Evolutionary conservation across 495 filamentous ascomycete genomes (phyloP).

Genomic region (Penicillium soppii): DNA sequence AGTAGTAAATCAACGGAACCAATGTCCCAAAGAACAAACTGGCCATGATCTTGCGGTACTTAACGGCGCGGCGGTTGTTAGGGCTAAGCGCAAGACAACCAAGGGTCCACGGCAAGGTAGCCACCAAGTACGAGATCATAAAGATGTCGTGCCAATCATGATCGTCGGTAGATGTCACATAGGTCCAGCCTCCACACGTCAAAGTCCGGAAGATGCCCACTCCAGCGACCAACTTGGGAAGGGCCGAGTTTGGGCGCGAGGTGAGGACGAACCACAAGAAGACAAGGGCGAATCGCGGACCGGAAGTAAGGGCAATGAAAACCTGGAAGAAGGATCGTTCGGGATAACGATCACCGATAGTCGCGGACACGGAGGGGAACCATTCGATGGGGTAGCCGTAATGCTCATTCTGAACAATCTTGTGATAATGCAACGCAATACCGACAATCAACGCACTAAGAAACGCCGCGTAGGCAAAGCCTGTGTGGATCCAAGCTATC

Average conservation of each 20-base stretch:
- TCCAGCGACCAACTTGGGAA: constrained; percentile 80
- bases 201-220: constrained; percentile 85
- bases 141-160: constrained; percentile 99
- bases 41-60: constrained; percentile 85
- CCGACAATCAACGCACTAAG: constrained; percentile 86
- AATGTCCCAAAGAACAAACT: constrained; percentile 86
- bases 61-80: constrained; percentile 77
- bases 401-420: constrained; percentile 97
- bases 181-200: constrained; percentile 98
- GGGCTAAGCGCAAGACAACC: constrained; percentile 90
- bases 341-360: constrained; percentile 98
- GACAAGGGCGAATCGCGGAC: constrained; percentile 88
- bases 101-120: constrained; percentile 92
- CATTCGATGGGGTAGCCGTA: constrained; percentile 97
- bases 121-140: constrained; percentile 97
- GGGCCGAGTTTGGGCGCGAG: constrained; percentile 63
- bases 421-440: constrained; percentile 82
- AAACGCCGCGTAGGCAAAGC: constrained; percentile 85
- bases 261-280: constrained; percentile 92
- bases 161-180: constrained; percentile 97
- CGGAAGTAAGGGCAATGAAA: constrained; percentile 95
- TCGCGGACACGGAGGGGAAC: constrained; percentile 98
- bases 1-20: constrained; percentile 91
- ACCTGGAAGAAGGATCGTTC: constrained; percentile 95
- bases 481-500: constrained; percentile 86